Conservation (phyloP, 1,284 basidiomycete genomes). For the Microbotryum scabiosae region DNA sequence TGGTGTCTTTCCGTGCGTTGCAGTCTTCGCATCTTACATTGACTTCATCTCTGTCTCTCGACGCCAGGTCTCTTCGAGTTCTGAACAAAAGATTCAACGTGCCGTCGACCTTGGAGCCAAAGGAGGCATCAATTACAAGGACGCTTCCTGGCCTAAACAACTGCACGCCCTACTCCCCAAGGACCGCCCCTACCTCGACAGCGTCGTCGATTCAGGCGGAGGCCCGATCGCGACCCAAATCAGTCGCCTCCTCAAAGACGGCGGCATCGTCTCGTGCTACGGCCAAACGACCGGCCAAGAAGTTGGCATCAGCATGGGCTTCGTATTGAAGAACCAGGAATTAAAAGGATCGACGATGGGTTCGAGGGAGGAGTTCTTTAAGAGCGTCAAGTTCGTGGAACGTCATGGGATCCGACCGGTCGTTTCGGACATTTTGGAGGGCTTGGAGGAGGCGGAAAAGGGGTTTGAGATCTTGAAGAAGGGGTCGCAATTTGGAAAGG, state of each 20-base stretch:
- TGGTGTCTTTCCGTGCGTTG: neutral
- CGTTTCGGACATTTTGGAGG: slow-evolving; percentile 59
- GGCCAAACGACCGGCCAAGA: slow-evolving; percentile 57
- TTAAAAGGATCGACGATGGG: slow-evolving; percentile 72
- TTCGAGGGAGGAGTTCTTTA: slow-evolving; percentile 62
- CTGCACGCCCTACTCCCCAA: slow-evolving; percentile 50
- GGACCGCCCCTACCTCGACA: slow-evolving; percentile 49
- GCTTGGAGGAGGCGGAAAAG: slow-evolving; percentile 55
- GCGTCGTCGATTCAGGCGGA: slow-evolving; percentile 73
- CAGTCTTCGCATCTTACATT: neutral
- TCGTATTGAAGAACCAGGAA: slow-evolving; percentile 67
- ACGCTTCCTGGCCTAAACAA: slow-evolving; percentile 55
- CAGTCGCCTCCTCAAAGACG: slow-evolving; percentile 54
- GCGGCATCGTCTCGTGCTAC: slow-evolving; percentile 46
- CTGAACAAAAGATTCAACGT: slow-evolving; percentile 57
- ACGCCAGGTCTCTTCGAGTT: slow-evolving; percentile 54
- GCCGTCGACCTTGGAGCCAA: slow-evolving; percentile 62
- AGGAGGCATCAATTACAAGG: slow-evolving; percentile 67
- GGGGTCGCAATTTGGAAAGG: slow-evolving; percentile 66
- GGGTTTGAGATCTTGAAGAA: slow-evolving; percentile 55
- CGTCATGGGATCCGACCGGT: slow-evolving; percentile 62
- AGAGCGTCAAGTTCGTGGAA: slow-evolving; percentile 61
- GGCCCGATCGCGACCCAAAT: slow-evolving; percentile 61
- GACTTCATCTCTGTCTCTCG: neutral
- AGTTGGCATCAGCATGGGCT: slow-evolving; percentile 63